Conservation (phyloP, 2,329 filamentous ascomycete species). For the Xylariales sp. region DNA sequence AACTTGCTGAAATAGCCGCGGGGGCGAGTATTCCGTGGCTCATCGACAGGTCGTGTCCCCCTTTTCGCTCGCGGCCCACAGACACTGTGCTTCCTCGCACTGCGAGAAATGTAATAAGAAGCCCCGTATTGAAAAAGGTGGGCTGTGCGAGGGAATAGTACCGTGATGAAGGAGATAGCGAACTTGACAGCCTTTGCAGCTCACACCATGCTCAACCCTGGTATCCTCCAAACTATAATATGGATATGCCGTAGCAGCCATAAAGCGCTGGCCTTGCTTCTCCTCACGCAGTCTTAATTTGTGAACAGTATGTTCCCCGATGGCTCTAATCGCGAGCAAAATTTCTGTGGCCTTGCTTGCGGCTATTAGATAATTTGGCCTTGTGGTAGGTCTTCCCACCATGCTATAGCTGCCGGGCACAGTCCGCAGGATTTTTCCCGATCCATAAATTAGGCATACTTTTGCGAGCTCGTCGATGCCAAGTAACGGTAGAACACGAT, state of each 20-base stretch:
- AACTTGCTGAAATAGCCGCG: constrained; percentile 28
- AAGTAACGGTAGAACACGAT: constrained; percentile 36
- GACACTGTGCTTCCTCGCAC: constrained; percentile 35
- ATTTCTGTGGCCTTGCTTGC: constrained; percentile 20
- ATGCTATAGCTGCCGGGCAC: constrained; percentile 37
- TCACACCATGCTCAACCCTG: constrained; percentile 39
- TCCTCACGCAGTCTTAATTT: constrained; percentile 24
- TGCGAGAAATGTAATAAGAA: constrained; percentile 39
- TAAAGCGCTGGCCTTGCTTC: constrained; percentile 34
- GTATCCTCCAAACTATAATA: constrained; percentile 37
- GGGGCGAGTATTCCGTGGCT: constrained; percentile 27
- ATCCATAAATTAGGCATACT: constrained; percentile 31
- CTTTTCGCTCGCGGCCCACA: constrained; percentile 37
- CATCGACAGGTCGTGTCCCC: constrained; percentile 18
- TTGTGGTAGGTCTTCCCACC: constrained; percentile 19
- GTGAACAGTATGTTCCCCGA: constrained; percentile 12
- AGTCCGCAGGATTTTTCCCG: constrained; percentile 28
- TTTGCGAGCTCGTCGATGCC: constrained; percentile 31
- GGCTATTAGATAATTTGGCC: constrained; percentile 33
- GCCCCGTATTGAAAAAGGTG: constrained; percentile 31
- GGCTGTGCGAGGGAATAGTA: constrained; percentile 20
- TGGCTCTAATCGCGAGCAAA: constrained; percentile 5
- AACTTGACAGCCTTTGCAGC: constrained; percentile 40
- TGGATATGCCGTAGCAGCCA: constrained; percentile 40
- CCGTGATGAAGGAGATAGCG: constrained; percentile 15